Base-by-base conservation (phyloP, 2,329 filamentous ascomycete species). In the Cryoendolithus antarcticus region DNA sequence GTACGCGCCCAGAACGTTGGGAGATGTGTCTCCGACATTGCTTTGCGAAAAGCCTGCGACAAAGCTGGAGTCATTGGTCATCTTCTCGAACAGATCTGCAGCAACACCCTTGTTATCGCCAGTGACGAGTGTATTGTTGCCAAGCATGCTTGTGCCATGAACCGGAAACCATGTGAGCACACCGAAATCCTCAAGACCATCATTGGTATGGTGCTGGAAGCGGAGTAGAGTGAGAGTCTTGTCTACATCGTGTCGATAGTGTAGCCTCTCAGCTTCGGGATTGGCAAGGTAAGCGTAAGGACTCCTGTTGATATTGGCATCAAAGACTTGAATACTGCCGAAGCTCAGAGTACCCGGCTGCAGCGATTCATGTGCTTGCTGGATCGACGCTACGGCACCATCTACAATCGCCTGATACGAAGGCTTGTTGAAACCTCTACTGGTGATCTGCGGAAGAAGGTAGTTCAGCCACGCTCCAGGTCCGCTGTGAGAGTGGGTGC, bases 71-170 rank as follows among this genome's bases (percentile, higher is more conserved):
- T 59, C 61, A 2, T 63, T 57, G 35, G 81, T 69, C 1, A 52
- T 53, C 48, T 81, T 73, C 57, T 96, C 89, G 38, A 95, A 80
- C 9, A 94, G 66, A 55, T 81, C 82, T 1, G 88, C 83, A 2
- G 89, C 88, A 5, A 94, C 85, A 8, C 89, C 89, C 63, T 96
- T 96, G 66, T 96, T 96, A 60, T 96, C 89, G n/a, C 85, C 89
- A 2, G 86, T 80, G 37, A 91, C 75, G 9, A 94, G 70, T 0
- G 86, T 95, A 61, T 94, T 94, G 63, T 95, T 95, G 40, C 83
- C 82, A 15, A 88, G 75, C 60, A 95, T 75, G 1, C 86, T 93
- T 0, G 89, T 95, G 34, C 88, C 88, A 58, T 96, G 89, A 0
- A 88, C 83, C 2, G 89, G 77, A 58, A 89, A 94, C 84, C 88